Evolutionary conservation across 2,329 filamentous ascomycete species (phyloP).

Genomic region (Amylocarpus encephaloides): DNA sequence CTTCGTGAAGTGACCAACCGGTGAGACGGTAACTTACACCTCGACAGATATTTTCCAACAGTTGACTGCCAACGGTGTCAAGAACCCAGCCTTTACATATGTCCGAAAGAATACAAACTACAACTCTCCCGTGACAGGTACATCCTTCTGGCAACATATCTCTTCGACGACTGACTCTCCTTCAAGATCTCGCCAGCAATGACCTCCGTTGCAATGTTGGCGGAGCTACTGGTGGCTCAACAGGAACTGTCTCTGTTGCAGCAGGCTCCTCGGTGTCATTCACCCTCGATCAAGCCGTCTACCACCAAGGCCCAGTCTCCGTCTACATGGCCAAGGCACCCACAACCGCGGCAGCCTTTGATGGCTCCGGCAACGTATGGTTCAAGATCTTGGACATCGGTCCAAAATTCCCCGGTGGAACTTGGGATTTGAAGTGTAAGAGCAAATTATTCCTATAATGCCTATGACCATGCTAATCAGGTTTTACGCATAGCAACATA

Average conservation of each 20-base stretch:
- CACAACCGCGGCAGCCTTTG: conserved; percentile 23
- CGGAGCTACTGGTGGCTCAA: conserved; percentile 16
- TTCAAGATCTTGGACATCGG: conserved; percentile 29
- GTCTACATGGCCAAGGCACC: conserved; percentile 31
- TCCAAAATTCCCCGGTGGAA: conserved; percentile 20
- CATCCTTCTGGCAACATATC: neutral
- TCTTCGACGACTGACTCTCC: neutral
- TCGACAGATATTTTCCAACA: conserved; percentile 14
- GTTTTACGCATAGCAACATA: conserved; percentile 10
- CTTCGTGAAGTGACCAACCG: neutral
- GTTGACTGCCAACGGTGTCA: conserved; percentile 12
- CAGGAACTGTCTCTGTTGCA: conserved; percentile 22
- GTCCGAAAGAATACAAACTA: conserved; percentile 39
- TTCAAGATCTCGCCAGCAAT: conserved; percentile 40
- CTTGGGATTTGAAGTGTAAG: conserved; percentile 16
- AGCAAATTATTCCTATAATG: neutral
- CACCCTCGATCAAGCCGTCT: conserved; percentile 35
- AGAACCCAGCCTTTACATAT: conserved; percentile 38
- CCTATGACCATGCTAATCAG: neutral
- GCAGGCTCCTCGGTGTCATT: conserved; percentile 37
- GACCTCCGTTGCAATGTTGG: conserved; percentile 41
- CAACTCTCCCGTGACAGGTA: conserved; percentile 39
- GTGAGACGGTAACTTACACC: neutral
- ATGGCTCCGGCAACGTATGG: conserved; percentile 29
- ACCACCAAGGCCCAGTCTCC: conserved; percentile 27